Evolutionary conservation across 495 filamentous ascomycete genomes (phyloP), one percentile per base, ranked within the genome.

Genomic region (Rhypophila decipiens): DNA sequence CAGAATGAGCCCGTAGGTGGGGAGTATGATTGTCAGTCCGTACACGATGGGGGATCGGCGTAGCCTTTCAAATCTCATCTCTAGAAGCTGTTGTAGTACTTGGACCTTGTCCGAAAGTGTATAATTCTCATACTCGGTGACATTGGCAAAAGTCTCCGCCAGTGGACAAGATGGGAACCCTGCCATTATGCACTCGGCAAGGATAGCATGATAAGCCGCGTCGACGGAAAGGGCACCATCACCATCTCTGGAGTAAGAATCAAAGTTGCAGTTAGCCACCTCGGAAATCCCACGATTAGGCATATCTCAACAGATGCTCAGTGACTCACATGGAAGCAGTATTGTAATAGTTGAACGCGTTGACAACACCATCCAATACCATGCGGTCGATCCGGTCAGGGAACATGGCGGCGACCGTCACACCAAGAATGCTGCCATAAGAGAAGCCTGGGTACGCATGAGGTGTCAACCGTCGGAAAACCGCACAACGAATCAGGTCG

Each of bases 381-480:
- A 67, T 39, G 35, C 62, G 46, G 2, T 57, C 66, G 1, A 71
- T 60, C 11, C 63, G 55, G 33, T 65, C 61, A 12, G 68, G 66
- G 37, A 67, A 68, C 63, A 69, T 63, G n/a, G 66, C 53, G 5
- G 66, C 66, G 39, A 67, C 65, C 24, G 57, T 83, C 43, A 69
- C 57, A 5, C 80, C 80, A 0, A 82, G 60, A 8, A 79, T 42
- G 17, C 77, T 77, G 8, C 79, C 80, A 57, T 83, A 83, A 3
- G 75, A 79, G 13, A 76, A 66, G 4, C 77, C 79, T 45, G 17
- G 82, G 18, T 1, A 15, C 2, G 64, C 13, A 7, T 9, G 22
- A 24, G 34, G 59, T 10, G 46, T 40, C 37, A 8, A 21, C n/a
- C 15, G 5, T 11, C 19, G 3, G 5, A 21, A 10, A 20, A 50